Conservation (phyloP, 768 basidiomycete species). For the Termitomyces sp. region DNA sequence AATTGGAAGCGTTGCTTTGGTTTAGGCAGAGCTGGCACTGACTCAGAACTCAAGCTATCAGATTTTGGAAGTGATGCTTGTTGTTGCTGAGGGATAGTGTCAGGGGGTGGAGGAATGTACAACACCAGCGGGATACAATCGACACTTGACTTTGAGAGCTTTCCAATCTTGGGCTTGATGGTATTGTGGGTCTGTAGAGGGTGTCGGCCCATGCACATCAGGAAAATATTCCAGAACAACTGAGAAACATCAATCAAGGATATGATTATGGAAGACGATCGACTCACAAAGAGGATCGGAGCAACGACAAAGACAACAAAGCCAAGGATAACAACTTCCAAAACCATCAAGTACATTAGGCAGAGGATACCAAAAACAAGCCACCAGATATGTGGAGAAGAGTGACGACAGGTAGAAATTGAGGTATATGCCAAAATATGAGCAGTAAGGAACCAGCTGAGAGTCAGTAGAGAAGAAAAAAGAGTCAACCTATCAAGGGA, state of each 20-base stretch:
- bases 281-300: constrained; percentile 72
- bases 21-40: constrained; percentile 21
- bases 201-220: constrained; percentile 77
- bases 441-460: constrained; percentile 80
- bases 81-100: constrained; percentile 27
- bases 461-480: constrained; percentile 63
- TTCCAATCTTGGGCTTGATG: constrained; percentile 77
- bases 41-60: constrained; percentile 60
- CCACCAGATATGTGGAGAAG: constrained; percentile 86
- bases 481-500: constrained; percentile 48
- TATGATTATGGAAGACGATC: neutral
- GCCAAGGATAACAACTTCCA: constrained; percentile 68
- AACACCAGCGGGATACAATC: constrained; percentile 81
- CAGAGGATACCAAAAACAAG: constrained; percentile 76
- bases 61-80: constrained; percentile 40
- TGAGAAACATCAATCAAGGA: constrained; percentile 19
- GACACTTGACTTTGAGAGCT: constrained; percentile 66
- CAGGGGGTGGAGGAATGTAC: constrained; percentile 80
- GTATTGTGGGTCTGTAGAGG: constrained; percentile 70
- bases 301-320: constrained; percentile 76
- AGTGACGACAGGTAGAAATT: constrained; percentile 63
- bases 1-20: constrained; percentile 53
- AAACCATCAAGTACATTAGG: constrained; percentile 71
- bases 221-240: constrained; percentile 75
- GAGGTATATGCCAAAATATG: constrained; percentile 80